Conservation (phyloP, 805 yeast species). For the Candida incommunis region DNA sequence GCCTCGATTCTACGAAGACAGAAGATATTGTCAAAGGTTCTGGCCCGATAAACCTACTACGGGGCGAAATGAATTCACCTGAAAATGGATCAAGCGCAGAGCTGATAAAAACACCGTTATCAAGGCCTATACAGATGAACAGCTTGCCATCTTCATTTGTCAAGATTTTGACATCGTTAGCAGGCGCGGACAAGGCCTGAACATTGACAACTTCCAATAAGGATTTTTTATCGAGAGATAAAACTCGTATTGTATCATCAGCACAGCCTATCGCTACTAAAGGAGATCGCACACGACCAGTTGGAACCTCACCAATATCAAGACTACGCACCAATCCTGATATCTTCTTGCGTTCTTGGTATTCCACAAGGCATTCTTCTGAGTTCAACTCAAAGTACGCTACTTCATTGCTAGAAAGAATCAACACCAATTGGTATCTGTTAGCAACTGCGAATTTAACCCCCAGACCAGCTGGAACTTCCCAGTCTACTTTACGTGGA, state of each 20-base stretch:
- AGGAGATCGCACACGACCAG: constrained; percentile 34
- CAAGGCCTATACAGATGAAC: constrained; percentile 63
- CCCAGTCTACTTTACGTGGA: constrained; percentile 53
- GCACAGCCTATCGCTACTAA: constrained; percentile 58
- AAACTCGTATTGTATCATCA: constrained; percentile 54
- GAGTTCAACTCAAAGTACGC: constrained; percentile 72
- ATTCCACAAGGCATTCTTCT: constrained; percentile 55
- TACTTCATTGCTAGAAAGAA: constrained; percentile 57
- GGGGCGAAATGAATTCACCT: constrained; percentile 51
- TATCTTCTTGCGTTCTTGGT: constrained; percentile 43
- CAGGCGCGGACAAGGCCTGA: constrained; percentile 50
- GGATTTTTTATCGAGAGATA: constrained; percentile 45
- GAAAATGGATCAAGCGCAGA: constrained; percentile 40
- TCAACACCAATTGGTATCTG: constrained; percentile 52
- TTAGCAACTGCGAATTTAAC: constrained; percentile 50
- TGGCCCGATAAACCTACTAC: constrained; percentile 63
- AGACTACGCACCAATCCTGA: constrained; percentile 15
- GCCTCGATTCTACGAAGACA: constrained; percentile 13
- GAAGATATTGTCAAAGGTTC: constrained; percentile 39
- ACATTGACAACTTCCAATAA: constrained; percentile 48
- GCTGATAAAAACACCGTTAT: constrained; percentile 67
- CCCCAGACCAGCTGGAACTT: constrained; percentile 62
- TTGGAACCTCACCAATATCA: constrained; percentile 33
- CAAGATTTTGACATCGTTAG: constrained; percentile 24
- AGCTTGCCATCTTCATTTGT: constrained; percentile 10